A percentile compares a stretch with the other conserved stretches of the same genome.
Conservation (phyloP, 306 rosid species). For the Lathyrus sativus region DNA sequence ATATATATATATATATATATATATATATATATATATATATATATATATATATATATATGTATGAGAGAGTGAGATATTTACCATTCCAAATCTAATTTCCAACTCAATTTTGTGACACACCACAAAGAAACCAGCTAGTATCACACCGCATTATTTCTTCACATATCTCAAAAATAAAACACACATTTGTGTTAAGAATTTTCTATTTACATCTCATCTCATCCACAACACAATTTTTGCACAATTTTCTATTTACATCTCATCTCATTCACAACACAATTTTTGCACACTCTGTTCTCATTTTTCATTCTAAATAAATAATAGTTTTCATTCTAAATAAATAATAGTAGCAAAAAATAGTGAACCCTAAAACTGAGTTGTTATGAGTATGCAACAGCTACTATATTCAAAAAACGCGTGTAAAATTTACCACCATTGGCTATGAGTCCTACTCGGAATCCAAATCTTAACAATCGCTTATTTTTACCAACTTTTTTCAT, state of each 20-base stretch:
- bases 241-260: slow-evolving; percentile 1
- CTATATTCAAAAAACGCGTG: background rate
- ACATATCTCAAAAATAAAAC: too few relatives aligned
- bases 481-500: background rate
- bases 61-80: too few relatives aligned
- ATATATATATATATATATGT: too few relatives aligned
- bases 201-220: background rate
- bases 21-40: too few relatives aligned
- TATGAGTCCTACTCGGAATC: slow-evolving; percentile 32
- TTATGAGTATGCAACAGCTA: slow-evolving; percentile 16
- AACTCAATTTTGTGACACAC: too few relatives aligned
- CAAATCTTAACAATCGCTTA: slow-evolving; percentile 26
- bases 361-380: slow-evolving; percentile 34
- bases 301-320: background rate
- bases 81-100: too few relatives aligned
- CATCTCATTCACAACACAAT: background rate
- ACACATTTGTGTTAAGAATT: background rate
- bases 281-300: background rate
- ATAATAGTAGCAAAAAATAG: background rate
- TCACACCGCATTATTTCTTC: too few relatives aligned
- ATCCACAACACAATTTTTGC: background rate
- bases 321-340: slow-evolving; percentile 4
- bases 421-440: slow-evolving; percentile 32
- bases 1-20: too few relatives aligned
- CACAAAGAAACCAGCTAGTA: too few relatives aligned